A percentile compares a stretch with the other conserved stretches of the same genome.
Conservation (phyloP, 1,284 basidiomycete genomes). For the Cutaneotrichosporon sp. region DNA sequence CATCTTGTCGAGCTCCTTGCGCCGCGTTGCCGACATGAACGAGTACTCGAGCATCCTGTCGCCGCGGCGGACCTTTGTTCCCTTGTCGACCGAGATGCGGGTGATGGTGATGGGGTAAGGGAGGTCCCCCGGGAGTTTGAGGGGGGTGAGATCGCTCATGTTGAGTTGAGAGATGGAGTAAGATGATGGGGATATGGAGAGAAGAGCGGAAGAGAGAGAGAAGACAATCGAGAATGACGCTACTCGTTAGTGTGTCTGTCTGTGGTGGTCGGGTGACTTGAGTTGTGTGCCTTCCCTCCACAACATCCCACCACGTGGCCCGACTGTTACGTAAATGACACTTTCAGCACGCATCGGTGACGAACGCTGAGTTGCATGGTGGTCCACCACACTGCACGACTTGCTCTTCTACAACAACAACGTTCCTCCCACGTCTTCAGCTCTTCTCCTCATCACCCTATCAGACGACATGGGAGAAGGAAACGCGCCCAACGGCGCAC, state of each 20-base stretch:
- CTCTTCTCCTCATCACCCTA: background rate
- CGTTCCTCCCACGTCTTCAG: background rate
- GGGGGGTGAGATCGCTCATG: conserved; percentile 45
- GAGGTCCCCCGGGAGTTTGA: conserved; percentile 64
- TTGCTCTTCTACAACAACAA: too few species aligned
- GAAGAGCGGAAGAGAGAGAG: background rate
- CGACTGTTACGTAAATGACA: background rate
- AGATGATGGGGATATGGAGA: too few species aligned
- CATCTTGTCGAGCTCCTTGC: conserved; percentile 22
- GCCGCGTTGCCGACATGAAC: conserved; percentile 56
- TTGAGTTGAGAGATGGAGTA: background rate
- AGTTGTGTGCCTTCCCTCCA: background rate
- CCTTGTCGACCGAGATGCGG: conserved; percentile 61
- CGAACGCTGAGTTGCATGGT: too few species aligned
- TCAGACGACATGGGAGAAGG: background rate
- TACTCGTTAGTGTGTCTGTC: too few species aligned
- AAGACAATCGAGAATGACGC: background rate
- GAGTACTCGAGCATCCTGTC: conserved; percentile 76
- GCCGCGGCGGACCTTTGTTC: conserved; percentile 63
- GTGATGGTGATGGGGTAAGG: conserved; percentile 78
- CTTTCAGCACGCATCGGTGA: background rate
- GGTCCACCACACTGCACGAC: too few species aligned
- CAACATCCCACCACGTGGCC: background rate
- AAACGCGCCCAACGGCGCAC: background rate
- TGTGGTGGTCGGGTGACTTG: too few species aligned